Evolutionary conservation across 23 red algal genomes (phyloP).

Genomic region (Gracilaria gracilis): DNA sequence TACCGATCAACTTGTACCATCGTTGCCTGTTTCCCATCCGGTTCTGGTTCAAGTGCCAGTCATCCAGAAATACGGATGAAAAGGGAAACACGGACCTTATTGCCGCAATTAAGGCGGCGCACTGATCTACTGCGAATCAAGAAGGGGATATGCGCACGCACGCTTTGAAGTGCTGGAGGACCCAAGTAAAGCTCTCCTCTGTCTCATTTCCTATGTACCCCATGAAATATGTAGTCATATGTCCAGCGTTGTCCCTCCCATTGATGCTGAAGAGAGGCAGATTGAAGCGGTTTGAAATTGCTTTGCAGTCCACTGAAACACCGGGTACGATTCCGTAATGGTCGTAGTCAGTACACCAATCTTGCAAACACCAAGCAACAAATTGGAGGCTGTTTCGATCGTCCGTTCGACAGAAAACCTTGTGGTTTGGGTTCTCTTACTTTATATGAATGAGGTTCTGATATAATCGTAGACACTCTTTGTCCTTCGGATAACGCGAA

Average conservation of each 20-base stretch:
- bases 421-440: not conserved
- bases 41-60: not conserved
- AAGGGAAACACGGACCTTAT: not conserved
- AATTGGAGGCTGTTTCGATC: not conserved
- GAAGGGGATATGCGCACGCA: not conserved
- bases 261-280: not conserved
- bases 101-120: not conserved
- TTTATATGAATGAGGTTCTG: not conserved
- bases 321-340: not conserved
- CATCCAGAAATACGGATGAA: not conserved
- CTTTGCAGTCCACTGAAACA: not conserved
- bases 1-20: not conserved
- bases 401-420: not conserved
- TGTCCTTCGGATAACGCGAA: not conserved
- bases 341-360: slow-evolving; percentile 19
- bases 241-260: slow-evolving; percentile 6
- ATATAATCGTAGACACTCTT: not conserved
- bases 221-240: not conserved
- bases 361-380: not conserved
- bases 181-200: not conserved
- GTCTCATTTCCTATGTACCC: not conserved
- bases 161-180: not conserved
- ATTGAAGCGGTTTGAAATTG: not conserved
- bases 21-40: not conserved
- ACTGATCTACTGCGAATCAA: not conserved